Conservation (phyloP, 2,329 filamentous ascomycete species). For the Kalaharituber pfeilii region DNA sequence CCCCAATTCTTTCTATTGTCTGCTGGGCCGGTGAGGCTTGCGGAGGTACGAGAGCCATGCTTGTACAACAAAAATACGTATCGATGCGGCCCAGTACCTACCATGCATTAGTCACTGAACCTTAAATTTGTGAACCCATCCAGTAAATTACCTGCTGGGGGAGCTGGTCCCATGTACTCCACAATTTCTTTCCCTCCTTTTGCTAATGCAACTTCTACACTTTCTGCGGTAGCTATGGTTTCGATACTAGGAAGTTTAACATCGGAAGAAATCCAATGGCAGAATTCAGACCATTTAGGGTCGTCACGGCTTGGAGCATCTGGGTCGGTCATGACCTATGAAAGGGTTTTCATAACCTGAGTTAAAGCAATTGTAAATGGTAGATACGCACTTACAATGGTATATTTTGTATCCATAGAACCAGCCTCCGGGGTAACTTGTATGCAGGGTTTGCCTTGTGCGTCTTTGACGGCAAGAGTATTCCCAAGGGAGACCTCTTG, state of each 20-base stretch:
- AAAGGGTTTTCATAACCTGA: constrained; percentile 24
- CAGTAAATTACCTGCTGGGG: constrained; percentile 22
- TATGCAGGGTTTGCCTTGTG: constrained; percentile 27
- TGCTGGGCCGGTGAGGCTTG: constrained; percentile 25
- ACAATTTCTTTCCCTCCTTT: constrained; percentile 25
- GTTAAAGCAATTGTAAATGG: no score
- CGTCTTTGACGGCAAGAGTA: constrained; percentile 28
- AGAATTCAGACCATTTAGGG: constrained; percentile 33
- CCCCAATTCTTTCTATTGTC: constrained; percentile 30
- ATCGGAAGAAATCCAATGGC: constrained; percentile 31
- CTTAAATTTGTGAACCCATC: neutral
- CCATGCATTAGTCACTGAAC: neutral
- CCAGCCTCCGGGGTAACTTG: constrained; percentile 20
- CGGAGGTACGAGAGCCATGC: constrained; percentile 28
- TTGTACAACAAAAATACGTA: constrained; percentile 31
- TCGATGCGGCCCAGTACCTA: constrained; percentile 31
- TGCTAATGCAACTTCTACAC: neutral
- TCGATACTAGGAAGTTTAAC: constrained; percentile 20
- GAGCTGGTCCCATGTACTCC: constrained; percentile 30
- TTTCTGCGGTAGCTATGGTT: constrained; percentile 14
- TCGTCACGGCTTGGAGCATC: constrained; percentile 31
- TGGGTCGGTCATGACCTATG: constrained; percentile 28
- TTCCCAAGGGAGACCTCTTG: constrained; percentile 37
- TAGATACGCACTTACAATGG: constrained; percentile 10
- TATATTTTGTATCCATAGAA: constrained; percentile 16